phyloP scores from a whole-genome alignment of 1,139 yeast genomes.

The Scheffersomyces parashehatae region DNA sequence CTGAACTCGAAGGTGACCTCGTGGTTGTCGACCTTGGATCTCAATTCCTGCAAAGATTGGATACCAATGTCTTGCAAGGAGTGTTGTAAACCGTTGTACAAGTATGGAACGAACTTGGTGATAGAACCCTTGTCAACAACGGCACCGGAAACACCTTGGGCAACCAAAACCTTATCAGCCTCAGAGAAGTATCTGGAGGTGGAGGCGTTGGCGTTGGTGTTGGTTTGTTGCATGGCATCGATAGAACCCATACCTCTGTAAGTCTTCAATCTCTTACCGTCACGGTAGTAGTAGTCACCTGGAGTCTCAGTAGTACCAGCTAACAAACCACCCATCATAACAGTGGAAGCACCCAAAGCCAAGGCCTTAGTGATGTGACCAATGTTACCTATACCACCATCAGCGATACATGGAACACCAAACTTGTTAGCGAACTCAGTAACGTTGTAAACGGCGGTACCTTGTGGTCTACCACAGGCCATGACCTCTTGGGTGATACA shows the following conservation, averaged over 20 bases:
- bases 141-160: constrained; percentile 98
- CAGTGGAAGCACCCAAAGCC: constrained; percentile 95
- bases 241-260: constrained; percentile 99
- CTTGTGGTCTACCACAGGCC: constrained; percentile 99
- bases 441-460: constrained; percentile 90
- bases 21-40: constrained; percentile 64
- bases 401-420: constrained; percentile 97
- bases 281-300: constrained; percentile 96
- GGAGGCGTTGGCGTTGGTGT: constrained; percentile 88
- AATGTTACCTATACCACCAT: constrained; percentile 98
- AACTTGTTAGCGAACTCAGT: constrained; percentile 84
- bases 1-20: constrained; percentile 92
- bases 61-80: constrained; percentile 98
- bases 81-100: constrained; percentile 95
- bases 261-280: constrained; percentile 94
- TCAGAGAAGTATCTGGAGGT: constrained; percentile 98
- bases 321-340: constrained; percentile 99
- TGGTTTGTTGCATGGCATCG: constrained; percentile 97
- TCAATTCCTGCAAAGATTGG: constrained; percentile 61
- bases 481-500: constrained; percentile 99
- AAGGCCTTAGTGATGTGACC: constrained; percentile 98
- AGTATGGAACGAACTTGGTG: constrained; percentile 89
- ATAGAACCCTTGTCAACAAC: constrained; percentile 97
- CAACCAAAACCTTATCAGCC: constrained; percentile 91
- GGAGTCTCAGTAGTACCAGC: constrained; percentile 99